These are phyloP conservation scores for Eimeria maxima DNA, from an alignment of 169 alveolate species.

Conservation along the genomic window DNA sequence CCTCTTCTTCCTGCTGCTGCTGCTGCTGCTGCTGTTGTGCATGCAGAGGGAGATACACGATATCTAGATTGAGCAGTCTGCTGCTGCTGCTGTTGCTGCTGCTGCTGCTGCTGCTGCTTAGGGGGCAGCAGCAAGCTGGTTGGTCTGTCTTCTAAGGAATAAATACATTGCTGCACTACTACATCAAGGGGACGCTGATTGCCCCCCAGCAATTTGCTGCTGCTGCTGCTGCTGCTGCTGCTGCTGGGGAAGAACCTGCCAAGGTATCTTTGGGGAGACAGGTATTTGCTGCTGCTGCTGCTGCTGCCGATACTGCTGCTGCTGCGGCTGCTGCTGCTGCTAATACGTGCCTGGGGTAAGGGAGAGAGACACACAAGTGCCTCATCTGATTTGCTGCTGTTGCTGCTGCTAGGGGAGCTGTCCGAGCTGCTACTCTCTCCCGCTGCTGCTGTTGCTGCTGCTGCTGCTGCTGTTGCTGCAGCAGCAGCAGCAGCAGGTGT, in stretches of 20 bases:
- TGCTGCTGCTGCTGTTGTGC: slow-evolving; percentile 26
- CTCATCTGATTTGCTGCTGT: background rate
- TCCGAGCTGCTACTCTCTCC: no score
- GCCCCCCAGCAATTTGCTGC: background rate
- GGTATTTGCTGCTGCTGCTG: slow-evolving; percentile 47
- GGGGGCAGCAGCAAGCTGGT: slow-evolving; percentile 7
- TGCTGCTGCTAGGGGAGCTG: background rate
- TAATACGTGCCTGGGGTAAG: background rate
- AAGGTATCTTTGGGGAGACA: background rate
- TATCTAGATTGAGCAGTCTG: background rate
- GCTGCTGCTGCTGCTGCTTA: slow-evolving; percentile 13
- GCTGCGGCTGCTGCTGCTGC: background rate
- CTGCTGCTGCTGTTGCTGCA: no score
- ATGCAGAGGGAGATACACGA: no score
- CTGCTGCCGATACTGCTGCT: slow-evolving; percentile 37
- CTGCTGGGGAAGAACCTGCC: background rate
- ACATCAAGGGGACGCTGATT: slow-evolving; percentile 1
- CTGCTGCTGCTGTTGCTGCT: slow-evolving; percentile 51
- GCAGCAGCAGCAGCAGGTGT: slow-evolving; percentile 21
- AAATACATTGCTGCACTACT: slow-evolving; percentile 5
- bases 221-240: slow-evolving; percentile 46
- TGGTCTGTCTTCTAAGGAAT: background rate
- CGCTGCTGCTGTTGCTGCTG: no score
- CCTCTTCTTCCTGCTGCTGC: background rate
- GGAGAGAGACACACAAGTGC: background rate